Conservation (phyloP, 2,329 filamentous ascomycete genomes). For the Fusarium secorum region DNA sequence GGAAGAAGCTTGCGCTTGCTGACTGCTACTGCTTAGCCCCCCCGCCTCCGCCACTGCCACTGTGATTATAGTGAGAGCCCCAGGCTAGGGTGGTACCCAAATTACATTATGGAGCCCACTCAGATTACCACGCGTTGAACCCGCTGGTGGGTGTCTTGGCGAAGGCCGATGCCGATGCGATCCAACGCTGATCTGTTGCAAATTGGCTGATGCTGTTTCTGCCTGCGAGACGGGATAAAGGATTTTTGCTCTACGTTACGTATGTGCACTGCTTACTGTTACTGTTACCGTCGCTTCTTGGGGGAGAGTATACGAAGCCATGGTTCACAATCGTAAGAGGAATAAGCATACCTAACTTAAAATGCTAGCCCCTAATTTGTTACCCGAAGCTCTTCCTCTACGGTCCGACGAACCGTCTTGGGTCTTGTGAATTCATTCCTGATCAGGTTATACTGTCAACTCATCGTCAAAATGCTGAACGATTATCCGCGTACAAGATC, state of each 20-base stretch:
- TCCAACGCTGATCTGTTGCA: not conserved
- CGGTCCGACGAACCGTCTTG: constrained; percentile 7
- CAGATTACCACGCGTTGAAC: constrained; percentile 2
- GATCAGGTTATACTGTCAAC: constrained; percentile 16
- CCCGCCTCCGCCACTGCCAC: constrained; percentile 12
- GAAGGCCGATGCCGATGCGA: constrained; percentile 7
- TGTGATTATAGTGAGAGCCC: not conserved
- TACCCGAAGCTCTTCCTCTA: constrained; percentile 8
- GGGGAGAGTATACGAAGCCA: not conserved
- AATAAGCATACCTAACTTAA: not conserved
- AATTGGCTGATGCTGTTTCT: not conserved
- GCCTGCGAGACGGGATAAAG: not conserved
- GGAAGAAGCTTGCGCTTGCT: not conserved
- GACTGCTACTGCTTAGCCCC: constrained; percentile 14
- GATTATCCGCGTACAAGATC: not conserved
- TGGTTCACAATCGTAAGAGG: not conserved
- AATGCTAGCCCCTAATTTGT: not conserved
- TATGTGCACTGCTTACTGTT: not conserved
- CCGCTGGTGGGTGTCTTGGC: not conserved
- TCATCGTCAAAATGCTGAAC: not conserved
- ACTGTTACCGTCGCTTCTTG: not conserved
- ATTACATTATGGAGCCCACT: not conserved
- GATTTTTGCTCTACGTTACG: not conserved
- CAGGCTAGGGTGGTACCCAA: not conserved
- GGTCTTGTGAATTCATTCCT: not conserved